Percentiles rank a stretch among this genome's conserved stretches.
phyloP scores from a whole-genome alignment of 2,329 filamentous ascomycete genomes.

The Fusarium subtropicale region DNA sequence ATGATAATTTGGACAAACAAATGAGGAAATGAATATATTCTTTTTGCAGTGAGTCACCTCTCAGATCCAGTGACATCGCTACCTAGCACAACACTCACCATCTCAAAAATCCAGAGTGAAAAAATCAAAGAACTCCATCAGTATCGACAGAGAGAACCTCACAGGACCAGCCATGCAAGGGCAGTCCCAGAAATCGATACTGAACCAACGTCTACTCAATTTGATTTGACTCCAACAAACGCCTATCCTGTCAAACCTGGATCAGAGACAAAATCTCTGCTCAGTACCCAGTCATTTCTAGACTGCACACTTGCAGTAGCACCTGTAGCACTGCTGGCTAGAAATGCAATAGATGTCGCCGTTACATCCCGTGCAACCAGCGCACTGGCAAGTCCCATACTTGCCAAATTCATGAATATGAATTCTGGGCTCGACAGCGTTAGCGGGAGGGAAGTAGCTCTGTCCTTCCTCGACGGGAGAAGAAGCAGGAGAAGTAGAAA shows the following conservation, averaged over 20 bases:
- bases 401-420: background rate
- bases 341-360: conserved; percentile 3
- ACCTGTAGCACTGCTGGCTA: conserved; percentile 10
- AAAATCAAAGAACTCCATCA: background rate
- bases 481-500: background rate
- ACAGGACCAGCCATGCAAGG: background rate
- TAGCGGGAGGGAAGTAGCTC: accelerated
- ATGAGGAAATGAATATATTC: background rate
- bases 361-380: background rate
- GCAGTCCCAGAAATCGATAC: accelerated
- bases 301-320: conserved; percentile 7
- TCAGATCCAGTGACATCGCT: background rate
- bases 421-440: accelerated
- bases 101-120: no score
- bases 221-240: background rate
- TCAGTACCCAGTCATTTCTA: background rate
- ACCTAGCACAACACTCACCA: no score
- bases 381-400: background rate
- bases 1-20: accelerated
- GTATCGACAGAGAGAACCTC: background rate
- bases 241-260: no score
- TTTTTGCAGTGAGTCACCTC: background rate
- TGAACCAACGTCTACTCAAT: background rate
- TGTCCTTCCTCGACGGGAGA: background rate
- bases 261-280: no score